Conservation (phyloP, 169 alveolate species). For the Cytauxzoon felis region DNA sequence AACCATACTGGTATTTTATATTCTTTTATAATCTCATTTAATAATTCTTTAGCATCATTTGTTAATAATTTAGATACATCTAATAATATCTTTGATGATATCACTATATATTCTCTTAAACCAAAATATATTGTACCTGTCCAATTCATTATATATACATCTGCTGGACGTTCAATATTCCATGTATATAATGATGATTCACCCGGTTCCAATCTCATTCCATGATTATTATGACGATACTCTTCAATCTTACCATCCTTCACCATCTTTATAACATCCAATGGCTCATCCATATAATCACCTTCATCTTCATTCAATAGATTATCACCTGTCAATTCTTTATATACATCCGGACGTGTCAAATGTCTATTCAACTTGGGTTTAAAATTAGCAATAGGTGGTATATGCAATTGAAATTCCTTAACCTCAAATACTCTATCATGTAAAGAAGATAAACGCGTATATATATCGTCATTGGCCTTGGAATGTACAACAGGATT, state of each 20-base stretch:
- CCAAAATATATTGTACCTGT: conserved; percentile 36
- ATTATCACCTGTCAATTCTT: neutral
- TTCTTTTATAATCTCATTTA: conserved; percentile 1
- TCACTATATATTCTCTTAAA: conserved; percentile 21
- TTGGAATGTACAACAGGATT: too few species aligned
- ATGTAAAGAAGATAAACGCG: conserved; percentile 13
- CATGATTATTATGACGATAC: conserved; percentile 14
- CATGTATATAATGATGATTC: conserved; percentile 32
- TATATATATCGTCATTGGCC: too few species aligned
- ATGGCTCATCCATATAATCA: conserved; percentile 22
- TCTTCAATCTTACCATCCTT: conserved; percentile 34
- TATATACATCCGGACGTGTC: conserved; percentile 12
- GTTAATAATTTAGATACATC: conserved; percentile 7
- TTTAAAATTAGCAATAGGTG: conserved; percentile 45
- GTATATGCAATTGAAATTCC: conserved; percentile 55
- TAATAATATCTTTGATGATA: conserved; percentile 18
- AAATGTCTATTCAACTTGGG: conserved; percentile 26
- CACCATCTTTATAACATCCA: conserved; percentile 26
- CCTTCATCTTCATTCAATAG: neutral
- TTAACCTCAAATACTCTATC: conserved; percentile 19
- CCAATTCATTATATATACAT: conserved; percentile 48
- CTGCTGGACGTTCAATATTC: conserved; percentile 52
- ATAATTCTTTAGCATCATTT: neutral
- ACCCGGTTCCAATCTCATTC: neutral
- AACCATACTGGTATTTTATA: conserved; percentile 43